Conservation (phyloP, 352 stramenopile genomes). For the Globisporangium okanoganense region DNA sequence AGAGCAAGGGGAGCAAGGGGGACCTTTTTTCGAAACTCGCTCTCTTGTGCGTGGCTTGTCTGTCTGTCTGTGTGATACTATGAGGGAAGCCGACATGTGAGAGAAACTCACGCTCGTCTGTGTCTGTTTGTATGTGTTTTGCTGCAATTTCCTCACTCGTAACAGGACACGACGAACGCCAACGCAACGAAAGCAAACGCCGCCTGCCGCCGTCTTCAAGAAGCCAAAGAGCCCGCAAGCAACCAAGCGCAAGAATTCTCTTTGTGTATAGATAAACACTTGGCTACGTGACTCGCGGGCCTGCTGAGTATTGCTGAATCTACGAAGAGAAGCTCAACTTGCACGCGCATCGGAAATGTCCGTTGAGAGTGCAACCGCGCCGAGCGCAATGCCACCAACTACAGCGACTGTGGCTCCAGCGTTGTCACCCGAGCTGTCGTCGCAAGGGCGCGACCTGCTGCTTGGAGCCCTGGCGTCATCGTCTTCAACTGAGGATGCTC, state of each 20-base stretch:
- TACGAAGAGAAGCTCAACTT: not conserved
- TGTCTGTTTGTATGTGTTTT: not conserved
- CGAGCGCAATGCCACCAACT: constrained; percentile 2
- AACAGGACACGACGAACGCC: constrained; percentile 1
- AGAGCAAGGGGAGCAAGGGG: constrained; percentile 1
- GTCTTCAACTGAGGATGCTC: constrained; percentile 5
- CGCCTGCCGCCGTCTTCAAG: not conserved
- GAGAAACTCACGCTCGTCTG: constrained; percentile 9
- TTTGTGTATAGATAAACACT: not conserved
- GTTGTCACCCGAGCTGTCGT: constrained; percentile 23
- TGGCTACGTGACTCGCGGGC: not conserved
- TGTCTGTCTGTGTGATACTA: constrained; percentile 5
- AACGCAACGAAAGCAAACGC: not conserved
- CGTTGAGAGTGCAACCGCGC: not conserved
- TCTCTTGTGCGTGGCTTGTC: constrained; percentile 14
- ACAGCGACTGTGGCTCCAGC: constrained; percentile 5
- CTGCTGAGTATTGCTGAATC: not conserved
- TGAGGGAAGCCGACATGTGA: constrained; percentile 1
- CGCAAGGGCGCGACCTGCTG: constrained; percentile 42
- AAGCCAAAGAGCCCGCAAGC: not conserved
- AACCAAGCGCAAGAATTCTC: constrained; percentile 18
- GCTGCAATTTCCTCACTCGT: not conserved
- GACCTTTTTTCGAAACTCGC: constrained; percentile 12
- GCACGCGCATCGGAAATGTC: constrained; percentile 5
- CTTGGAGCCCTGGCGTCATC: constrained; percentile 26